Evolutionary conservation across 148 eudicot genomes (phyloP).

Genomic region (Persicaria tinctoria): DNA sequence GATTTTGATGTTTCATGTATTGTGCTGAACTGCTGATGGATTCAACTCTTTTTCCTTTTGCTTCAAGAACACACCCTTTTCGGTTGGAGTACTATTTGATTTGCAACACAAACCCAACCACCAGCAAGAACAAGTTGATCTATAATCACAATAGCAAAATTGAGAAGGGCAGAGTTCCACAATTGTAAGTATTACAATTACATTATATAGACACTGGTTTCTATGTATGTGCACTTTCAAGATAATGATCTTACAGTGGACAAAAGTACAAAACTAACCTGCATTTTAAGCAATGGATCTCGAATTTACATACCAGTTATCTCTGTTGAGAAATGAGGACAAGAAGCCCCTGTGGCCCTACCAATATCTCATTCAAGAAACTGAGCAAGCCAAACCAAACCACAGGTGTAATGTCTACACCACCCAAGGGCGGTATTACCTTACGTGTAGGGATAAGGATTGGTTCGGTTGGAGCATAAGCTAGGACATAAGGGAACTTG

Average conservation of each 20-base stretch:
- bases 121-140: too few species aligned
- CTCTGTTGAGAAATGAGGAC: slow-evolving; percentile 80
- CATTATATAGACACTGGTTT: neutral
- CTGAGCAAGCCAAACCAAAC: slow-evolving; percentile 95
- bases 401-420: slow-evolving; percentile 95
- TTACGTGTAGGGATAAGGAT: slow-evolving; percentile 65
- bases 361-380: slow-evolving; percentile 80
- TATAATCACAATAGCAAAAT: too few species aligned
- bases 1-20: too few species aligned
- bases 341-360: slow-evolving; percentile 94
- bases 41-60: too few species aligned
- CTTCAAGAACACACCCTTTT: too few species aligned
- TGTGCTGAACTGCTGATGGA: too few species aligned
- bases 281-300: neutral
- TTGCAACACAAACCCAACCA: too few species aligned
- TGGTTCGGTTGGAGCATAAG: slow-evolving; percentile 94
- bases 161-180: too few species aligned
- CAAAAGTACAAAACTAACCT: slow-evolving; percentile 5
- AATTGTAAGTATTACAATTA: neutral
- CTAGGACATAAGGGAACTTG: slow-evolving; percentile 76
- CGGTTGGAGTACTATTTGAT: too few species aligned
- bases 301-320: neutral
- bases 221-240: neutral
- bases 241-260: neutral
- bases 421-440: slow-evolving; percentile 81